phyloP scores from a whole-genome alignment of 1,139 yeast genomes.

The Hyphopichia buzzinii region DNA sequence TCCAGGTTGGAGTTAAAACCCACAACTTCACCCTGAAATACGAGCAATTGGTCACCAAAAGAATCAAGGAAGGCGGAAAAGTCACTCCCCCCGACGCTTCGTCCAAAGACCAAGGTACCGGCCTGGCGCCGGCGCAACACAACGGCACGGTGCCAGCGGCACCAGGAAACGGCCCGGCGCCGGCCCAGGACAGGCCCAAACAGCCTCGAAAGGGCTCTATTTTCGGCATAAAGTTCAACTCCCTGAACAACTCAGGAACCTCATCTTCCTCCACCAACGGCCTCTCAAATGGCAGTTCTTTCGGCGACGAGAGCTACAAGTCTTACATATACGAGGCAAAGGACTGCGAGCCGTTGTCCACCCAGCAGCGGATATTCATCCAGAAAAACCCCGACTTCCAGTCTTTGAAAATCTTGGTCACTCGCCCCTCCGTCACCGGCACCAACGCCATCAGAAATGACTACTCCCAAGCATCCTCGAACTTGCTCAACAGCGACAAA shows the following conservation, averaged over 20 bases:
- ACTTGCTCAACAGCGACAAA: slow-evolving; percentile 25
- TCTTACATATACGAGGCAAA: slow-evolving; percentile 24
- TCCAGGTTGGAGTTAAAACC: slow-evolving; percentile 42
- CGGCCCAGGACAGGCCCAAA: slow-evolving; percentile 27
- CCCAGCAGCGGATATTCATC: slow-evolving; percentile 35
- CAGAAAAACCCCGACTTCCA: slow-evolving; percentile 32
- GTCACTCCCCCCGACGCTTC: slow-evolving; percentile 3
- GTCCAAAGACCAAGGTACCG: neutral
- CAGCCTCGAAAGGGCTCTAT: slow-evolving; percentile 36
- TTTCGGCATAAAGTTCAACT: slow-evolving; percentile 41
- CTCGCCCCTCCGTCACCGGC: slow-evolving; percentile 28
- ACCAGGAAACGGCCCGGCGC: slow-evolving; percentile 12
- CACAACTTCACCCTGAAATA: slow-evolving; percentile 48
- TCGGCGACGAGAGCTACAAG: neutral
- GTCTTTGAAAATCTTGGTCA: slow-evolving; percentile 34
- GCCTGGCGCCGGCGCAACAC: neutral
- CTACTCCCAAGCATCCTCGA: slow-evolving; percentile 38
- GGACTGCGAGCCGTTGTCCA: slow-evolving; percentile 33
- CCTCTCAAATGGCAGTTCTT: neutral
- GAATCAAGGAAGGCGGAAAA: slow-evolving; percentile 36
- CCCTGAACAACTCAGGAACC: slow-evolving; percentile 9
- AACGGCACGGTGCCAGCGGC: slow-evolving; percentile 1
- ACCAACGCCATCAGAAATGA: slow-evolving; percentile 21
- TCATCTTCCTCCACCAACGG: neutral
- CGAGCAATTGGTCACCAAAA: slow-evolving; percentile 39